Base-by-base conservation (phyloP, 2,329 filamentous ascomycete species). In the Biscogniauxia mediterranea region DNA sequence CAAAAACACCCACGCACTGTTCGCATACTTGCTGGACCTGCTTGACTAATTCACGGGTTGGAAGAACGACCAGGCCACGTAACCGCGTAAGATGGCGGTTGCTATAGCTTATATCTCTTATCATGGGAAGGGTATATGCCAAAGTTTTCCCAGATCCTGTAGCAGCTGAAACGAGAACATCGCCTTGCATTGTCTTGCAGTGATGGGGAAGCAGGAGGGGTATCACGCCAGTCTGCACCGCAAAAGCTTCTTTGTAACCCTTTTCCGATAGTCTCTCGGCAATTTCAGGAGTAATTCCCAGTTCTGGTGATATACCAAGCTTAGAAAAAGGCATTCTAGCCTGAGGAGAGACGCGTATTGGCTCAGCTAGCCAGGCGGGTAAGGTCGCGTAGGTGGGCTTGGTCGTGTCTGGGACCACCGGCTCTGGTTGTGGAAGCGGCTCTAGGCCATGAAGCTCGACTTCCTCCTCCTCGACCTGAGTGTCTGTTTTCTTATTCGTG, bases 81-180 rank as follows among this genome's bases (percentile, higher is more conserved):
- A 99, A 78, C 59, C 85, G 85, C 0, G 89, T 90, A 26, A 66
- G 11, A 87, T 82, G 21, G 79, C 78, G 67, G 52, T 67, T 72
- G 15, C 84, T 83, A 32, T 84, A 80, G 66, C 89, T 88, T 55
- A 99, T 79, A 56, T 89, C 88, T 53, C 92, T 86, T 3, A 96
- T 84, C 61, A 99, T 87, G 0, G 95, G 95, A 2, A 99, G 79
- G 0, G 94, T 86, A 71, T 99, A 99, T 0, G 94, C 90, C 17
- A 99, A 76, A 0, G 95, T 99, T 74, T 99, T 99, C 60, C 95
- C 95, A 0, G 95, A 98, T 8, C 95, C 95, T 0, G 95, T 99
- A 1, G 94, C 91, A 0, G 96, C 95, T 7, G 93, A 95, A 2
- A 99, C 89, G 52, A 96, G 89, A 4, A 99, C 77, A 74, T 99